phyloP scores from a whole-genome alignment of 441 rosid species.

The Aquilaria agallochum region DNA sequence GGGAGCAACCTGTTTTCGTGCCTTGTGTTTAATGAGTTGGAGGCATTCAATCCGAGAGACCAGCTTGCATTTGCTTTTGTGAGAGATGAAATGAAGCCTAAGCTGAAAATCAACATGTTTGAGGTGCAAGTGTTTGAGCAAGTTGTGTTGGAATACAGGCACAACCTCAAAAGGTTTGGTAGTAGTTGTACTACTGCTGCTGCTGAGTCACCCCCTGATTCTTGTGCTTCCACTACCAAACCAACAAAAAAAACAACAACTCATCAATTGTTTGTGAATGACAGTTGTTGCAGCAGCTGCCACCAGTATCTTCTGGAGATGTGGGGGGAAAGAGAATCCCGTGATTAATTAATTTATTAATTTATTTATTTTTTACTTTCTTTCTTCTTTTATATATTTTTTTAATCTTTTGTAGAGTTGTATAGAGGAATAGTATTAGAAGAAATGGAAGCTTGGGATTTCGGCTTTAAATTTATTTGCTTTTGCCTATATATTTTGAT shows the following conservation, averaged over 20 bases:
- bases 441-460: background rate
- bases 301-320: conserved; percentile 41
- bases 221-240: too few relatives aligned
- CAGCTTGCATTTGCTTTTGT: conserved; percentile 78
- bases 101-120: conserved; percentile 70
- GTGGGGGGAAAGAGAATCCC: conserved; percentile 48
- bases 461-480: background rate
- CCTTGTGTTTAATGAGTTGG: conserved; percentile 74
- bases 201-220: background rate
- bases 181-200: background rate
- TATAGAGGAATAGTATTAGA: too few relatives aligned
- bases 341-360: conserved; percentile 5
- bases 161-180: conserved; percentile 41
- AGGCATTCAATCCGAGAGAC: conserved; percentile 81
- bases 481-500: too few relatives aligned
- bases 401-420: background rate
- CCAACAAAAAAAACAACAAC: conserved; percentile 28
- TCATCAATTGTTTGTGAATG: conserved; percentile 34
- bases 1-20: conserved; percentile 69
- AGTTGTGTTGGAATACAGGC: conserved; percentile 68
- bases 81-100: conserved; percentile 59
- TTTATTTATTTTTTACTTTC: background rate
- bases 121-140: conserved; percentile 80
- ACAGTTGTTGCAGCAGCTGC: conserved; percentile 46
- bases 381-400: background rate